These are phyloP conservation scores for Ustilago trichophora DNA, from an alignment of 1,284 basidiomycete genomes.

Conservation along the genomic window DNA sequence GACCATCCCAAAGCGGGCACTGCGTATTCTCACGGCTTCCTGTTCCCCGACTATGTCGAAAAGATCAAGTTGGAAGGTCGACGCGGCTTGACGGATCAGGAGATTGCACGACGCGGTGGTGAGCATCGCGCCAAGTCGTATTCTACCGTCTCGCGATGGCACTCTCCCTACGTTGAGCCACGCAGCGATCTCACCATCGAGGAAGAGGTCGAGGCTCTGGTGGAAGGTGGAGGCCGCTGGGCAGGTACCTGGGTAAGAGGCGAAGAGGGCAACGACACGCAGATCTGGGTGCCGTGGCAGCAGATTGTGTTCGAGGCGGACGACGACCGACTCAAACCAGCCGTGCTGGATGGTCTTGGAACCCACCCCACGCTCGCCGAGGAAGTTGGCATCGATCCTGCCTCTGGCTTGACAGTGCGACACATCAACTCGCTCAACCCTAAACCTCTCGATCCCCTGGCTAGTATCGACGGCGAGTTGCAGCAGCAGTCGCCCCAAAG, in stretches of 20 bases:
- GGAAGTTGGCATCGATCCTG: slow-evolving; percentile 48
- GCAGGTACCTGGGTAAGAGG: slow-evolving; percentile 70
- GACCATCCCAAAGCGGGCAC: slow-evolving; percentile 94
- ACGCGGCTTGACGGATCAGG: slow-evolving; percentile 66
- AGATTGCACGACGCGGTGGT: slow-evolving; percentile 64
- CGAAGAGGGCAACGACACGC: slow-evolving; percentile 49
- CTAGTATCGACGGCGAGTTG: slow-evolving; percentile 4
- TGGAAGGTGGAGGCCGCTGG: slow-evolving; percentile 77
- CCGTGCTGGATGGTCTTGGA: slow-evolving; percentile 6
- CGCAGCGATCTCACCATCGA: slow-evolving; percentile 74
- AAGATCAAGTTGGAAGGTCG: slow-evolving; percentile 71
- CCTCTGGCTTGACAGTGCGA: slow-evolving; percentile 42
- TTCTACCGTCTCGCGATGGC: slow-evolving; percentile 87
- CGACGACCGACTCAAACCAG: slow-evolving; percentile 56
- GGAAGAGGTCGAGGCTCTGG: slow-evolving; percentile 87
- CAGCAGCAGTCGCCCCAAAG: slow-evolving; percentile 4
- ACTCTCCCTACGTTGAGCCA: slow-evolving; percentile 79
- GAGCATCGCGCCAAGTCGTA: slow-evolving; percentile 73
- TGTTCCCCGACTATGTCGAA: slow-evolving; percentile 90
- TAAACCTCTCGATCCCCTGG: slow-evolving; percentile 3
- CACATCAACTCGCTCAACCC: slow-evolving; percentile 66
- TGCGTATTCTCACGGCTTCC: slow-evolving; percentile 88
- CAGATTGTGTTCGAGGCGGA: slow-evolving; percentile 62
- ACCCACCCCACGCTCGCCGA: slow-evolving; percentile 28
- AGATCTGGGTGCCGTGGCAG: slow-evolving; percentile 55